These are phyloP conservation scores for Geotrichum candidum DNA, from an alignment of 1,139 yeast species.

Conservation along the genomic window DNA sequence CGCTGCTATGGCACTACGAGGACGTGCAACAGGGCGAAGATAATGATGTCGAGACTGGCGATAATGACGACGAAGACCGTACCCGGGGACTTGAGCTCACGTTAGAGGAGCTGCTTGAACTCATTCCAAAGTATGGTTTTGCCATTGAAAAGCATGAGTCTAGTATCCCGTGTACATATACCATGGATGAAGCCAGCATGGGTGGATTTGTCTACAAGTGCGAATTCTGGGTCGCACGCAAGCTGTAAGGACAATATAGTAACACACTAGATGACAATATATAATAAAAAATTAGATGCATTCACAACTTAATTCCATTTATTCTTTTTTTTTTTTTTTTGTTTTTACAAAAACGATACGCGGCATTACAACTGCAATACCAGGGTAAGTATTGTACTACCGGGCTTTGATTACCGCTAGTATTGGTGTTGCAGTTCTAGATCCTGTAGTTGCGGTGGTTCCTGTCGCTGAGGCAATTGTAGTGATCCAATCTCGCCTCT, in stretches of 20 bases:
- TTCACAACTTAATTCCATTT: background rate
- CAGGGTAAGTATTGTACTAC: too few species aligned
- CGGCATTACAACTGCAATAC: too few species aligned
- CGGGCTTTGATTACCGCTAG: too few species aligned
- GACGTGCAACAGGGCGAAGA: constrained; percentile 22
- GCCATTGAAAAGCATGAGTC: constrained; percentile 43
- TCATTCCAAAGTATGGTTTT: constrained; percentile 53
- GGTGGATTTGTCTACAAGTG: constrained; percentile 59
- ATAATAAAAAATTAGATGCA: background rate
- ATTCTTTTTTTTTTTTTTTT: background rate
- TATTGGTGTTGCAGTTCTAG: too few species aligned
- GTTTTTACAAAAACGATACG: background rate
- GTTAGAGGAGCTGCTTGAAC: constrained; percentile 49
- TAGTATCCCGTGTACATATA: constrained; percentile 48
- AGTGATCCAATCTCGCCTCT: constrained; percentile 82
- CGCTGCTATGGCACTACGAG: constrained; percentile 81
- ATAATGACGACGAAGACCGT: constrained; percentile 31
- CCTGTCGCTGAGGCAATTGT: constrained; percentile 38
- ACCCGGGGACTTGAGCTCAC: constrained; percentile 59
- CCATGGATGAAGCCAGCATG: constrained; percentile 48
- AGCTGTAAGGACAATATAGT: constrained; percentile 10
- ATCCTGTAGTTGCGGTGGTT: too few species aligned
- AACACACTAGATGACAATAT: background rate
- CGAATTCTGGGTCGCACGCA: constrained; percentile 62
- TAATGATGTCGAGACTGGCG: constrained; percentile 8